Percentiles rank a stretch among this genome's conserved stretches.
Evolutionary conservation across 148 eudicot genomes (phyloP).

Genomic region (Chenopodium quinoa): DNA sequence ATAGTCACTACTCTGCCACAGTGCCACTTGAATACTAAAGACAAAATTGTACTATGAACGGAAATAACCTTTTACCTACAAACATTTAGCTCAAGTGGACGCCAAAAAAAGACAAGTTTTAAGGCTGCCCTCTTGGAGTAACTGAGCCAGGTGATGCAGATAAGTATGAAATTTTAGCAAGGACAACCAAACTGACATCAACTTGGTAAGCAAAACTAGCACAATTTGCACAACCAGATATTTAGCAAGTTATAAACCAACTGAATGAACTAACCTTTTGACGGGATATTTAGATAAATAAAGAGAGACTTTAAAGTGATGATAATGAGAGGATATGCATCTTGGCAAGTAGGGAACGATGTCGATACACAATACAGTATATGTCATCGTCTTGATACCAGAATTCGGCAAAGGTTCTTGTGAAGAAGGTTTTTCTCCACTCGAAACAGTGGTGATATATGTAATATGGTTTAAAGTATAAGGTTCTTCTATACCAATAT

Average conservation of each 20-base stretch:
- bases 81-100: too few relatives aligned
- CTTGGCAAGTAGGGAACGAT: constrained; percentile 13
- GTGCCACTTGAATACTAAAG: too few relatives aligned
- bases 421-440: background rate
- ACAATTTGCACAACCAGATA: too few relatives aligned
- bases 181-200: too few relatives aligned
- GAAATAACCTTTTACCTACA: too few relatives aligned
- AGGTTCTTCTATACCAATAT: too few relatives aligned
- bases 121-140: too few relatives aligned
- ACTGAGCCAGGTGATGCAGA: background rate
- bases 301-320: constrained; percentile 3
- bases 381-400: constrained; percentile 6
- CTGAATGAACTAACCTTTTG: background rate
- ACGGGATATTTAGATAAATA: background rate
- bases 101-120: too few relatives aligned
- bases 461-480: background rate
- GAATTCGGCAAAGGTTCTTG: constrained; percentile 4
- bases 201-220: too few relatives aligned
- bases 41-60: too few relatives aligned
- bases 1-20: too few relatives aligned
- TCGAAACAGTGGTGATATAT: background rate
- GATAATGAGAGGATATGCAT: constrained; percentile 5
- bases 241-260: too few relatives aligned
- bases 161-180: background rate
- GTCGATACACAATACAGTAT: background rate